These are phyloP conservation scores for Emydomyces testavorans DNA, from an alignment of 2,329 filamentous ascomycete species.

Conservation along the genomic window DNA sequence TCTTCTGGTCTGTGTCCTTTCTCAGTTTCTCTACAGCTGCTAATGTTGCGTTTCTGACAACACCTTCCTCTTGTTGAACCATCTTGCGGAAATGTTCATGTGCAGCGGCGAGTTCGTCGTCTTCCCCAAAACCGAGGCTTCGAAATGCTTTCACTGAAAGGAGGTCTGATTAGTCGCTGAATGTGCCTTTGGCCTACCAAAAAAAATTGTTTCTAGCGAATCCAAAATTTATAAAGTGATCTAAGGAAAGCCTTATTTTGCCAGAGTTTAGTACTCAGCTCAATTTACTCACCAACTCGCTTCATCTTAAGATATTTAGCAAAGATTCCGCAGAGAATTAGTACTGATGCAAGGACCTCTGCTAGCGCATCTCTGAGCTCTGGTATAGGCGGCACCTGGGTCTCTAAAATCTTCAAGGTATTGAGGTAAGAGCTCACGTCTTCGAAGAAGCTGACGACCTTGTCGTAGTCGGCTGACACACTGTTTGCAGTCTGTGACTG, in stretches of 20 bases:
- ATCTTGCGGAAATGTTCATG: background rate
- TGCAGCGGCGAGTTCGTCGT: background rate
- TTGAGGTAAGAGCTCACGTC: constrained; percentile 1
- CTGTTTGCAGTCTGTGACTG: background rate
- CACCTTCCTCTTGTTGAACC: background rate
- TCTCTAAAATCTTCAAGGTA: background rate
- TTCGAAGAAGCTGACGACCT: background rate
- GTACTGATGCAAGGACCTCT: background rate
- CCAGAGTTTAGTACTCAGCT: no score
- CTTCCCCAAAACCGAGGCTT: background rate
- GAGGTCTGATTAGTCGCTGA: background rate
- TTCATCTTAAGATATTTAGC: background rate
- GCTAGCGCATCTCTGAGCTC: background rate
- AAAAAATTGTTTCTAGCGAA: no score
- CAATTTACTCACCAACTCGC: no score
- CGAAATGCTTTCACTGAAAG: background rate
- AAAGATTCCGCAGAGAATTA: background rate
- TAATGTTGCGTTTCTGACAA: background rate
- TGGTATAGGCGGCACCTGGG: background rate
- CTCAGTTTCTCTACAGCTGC: background rate
- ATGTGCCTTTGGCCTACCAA: no score
- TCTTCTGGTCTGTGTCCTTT: background rate
- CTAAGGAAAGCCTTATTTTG: no score
- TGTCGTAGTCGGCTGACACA: constrained; percentile 2
- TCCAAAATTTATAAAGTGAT: no score